Base-by-base conservation (phyloP, 768 basidiomycete genomes). In the Mycena pura region DNA sequence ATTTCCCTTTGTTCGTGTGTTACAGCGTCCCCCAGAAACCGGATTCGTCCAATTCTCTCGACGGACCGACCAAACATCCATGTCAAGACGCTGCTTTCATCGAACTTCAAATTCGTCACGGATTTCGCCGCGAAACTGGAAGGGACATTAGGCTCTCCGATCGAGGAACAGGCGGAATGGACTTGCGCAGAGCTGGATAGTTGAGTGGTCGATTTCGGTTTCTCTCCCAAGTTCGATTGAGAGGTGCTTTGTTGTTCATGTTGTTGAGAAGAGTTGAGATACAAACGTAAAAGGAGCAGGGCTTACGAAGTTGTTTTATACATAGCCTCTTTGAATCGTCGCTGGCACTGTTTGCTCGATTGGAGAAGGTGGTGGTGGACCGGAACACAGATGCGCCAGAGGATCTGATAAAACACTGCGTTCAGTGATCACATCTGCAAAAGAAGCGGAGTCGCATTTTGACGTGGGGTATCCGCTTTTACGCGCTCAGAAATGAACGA, bases 151-250 rank as follows among this genome's bases (percentile, higher is more conserved):
- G 45, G 49, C 34, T 9, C 25, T 52, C 21, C 15, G 28, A 14
- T 9, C 21, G 14, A 22, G 6, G 19, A 7, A 41, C 31, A 29
- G 19, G 1, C 9, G n/a, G 28, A 57, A 1, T 29, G 7, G 7
- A n/a, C 56, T 2, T 49, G 25, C 56, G 27, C 19, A 9, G 56
- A 57, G 31, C 56, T 49, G 28, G n/a, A n/a, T n/a, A n/a, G n/a
- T n/a, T n/a, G n/a, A n/a, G n/a, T n/a, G n/a, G 46, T 31, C 14
- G 5, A 11, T 10, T 17, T 29, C n/a, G 25, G 46, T 25, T 22
- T 22, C 22, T 9, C 13, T 44, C 25, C 43, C 38, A 6, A 9
- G 28, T 43, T 8, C 40, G 8, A 6, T 11, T 22, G 29, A 21
- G 24, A 19, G 51, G 25, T n/a, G n/a, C n/a, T n/a, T n/a, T n/a